Base-by-base conservation (phyloP, 495 filamentous ascomycete genomes). In the Schizothecium vesticola region DNA sequence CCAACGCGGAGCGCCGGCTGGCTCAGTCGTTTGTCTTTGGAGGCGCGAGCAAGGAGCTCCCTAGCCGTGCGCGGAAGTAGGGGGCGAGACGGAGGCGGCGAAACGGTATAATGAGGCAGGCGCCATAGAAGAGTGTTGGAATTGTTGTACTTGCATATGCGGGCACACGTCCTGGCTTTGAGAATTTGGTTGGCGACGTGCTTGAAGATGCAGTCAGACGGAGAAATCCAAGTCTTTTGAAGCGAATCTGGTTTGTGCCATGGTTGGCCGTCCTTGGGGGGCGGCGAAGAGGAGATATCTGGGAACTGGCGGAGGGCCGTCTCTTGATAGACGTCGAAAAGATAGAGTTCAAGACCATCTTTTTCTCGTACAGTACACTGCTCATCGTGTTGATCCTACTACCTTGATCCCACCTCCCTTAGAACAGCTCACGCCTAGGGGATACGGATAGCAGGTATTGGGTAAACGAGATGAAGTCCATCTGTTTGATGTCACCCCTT, bases 1-100 rank as follows among this genome's bases (percentile, higher is more conserved):
- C 89, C 74, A 99, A 99, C 83, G 88, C 82, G 10, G 95, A 99
- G 87, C 86, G 95, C 71, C 86, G 94, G 64, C 86, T 99, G 70
- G 85, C 91, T 33, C 93, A 97, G 71, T 89, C 90, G 8, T 78
- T 78, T 60, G 67, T 68, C 71, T 78, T 69, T 43, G 70, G 57
- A 8, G 55, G 61, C 16, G 33, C 69, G 1, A 31, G 74, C 61
- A 73, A 74, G 70, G 71, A 74, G 56, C 59, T 83, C 22, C 79
- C 81, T n/a, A 73, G 16, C 43, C 43, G 12, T 51, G 5, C 43
- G 13, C 33, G 33, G 6, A 51, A 51, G 43, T 51, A 51, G 43
- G n/a, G 43, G 31, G 43, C 6, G 43, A 8, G 16, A 51, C n/a
- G 43, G 0, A 51, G 7, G 19, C 36, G 7, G 19, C 8, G 43